Evolutionary conservation across 2,329 filamentous ascomycete species (phyloP).

Genomic region (Cytospora piceae): DNA sequence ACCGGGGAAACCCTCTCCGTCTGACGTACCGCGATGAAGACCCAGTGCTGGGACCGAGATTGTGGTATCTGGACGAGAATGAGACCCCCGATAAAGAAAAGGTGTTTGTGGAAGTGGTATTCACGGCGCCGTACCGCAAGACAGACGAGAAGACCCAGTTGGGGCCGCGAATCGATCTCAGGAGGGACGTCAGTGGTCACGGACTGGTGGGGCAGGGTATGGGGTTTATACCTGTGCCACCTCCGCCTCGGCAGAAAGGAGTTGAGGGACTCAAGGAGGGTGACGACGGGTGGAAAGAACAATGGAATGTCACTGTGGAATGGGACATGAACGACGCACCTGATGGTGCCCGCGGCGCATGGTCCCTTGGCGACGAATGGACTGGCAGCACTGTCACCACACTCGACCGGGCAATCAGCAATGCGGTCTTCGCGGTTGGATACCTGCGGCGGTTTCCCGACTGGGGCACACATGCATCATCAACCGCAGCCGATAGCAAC

Average conservation of each 20-base stretch:
- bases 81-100: background rate
- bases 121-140: conserved; percentile 18
- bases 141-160: conserved; percentile 20
- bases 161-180: conserved; percentile 21
- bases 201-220: conserved; percentile 17
- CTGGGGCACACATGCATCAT: background rate
- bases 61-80: conserved; percentile 13
- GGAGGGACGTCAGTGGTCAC: conserved; percentile 17
- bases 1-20: background rate
- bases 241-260: background rate
- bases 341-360: conserved; percentile 2
- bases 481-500: background rate
- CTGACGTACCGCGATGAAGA: conserved; percentile 14
- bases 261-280: background rate
- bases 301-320: conserved; percentile 15
- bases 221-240: conserved; percentile 19
- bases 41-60: conserved; percentile 10
- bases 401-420: conserved; percentile 2
- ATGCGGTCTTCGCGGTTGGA: conserved; percentile 21
- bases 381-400: background rate
- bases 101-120: background rate
- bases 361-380: conserved; percentile 19
- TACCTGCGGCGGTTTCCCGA: conserved; percentile 17
- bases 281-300: background rate
- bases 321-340: conserved; percentile 19